A percentile compares a stretch with the other conserved stretches of the same genome.
phyloP scores from a whole-genome alignment of 1,284 basidiomycete species.

The Papiliotrema laurentii region DNA sequence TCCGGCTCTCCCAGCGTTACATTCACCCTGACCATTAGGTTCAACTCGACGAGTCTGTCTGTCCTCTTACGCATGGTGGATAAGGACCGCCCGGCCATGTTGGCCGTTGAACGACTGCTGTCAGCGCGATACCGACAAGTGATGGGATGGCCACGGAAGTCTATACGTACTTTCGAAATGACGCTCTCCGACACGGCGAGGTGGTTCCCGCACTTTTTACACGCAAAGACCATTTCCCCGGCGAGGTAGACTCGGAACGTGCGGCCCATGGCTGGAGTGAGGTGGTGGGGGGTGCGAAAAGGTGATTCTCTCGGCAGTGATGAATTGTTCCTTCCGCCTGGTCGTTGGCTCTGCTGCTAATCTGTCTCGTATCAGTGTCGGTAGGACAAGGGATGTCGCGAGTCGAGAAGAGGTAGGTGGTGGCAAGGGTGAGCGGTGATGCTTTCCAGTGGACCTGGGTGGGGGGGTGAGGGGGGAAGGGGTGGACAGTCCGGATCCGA shows the following conservation, averaged over 20 bases:
- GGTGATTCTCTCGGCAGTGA: neutral
- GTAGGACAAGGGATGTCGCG: too few species aligned
- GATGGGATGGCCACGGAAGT: neutral
- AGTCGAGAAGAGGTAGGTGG: too few species aligned
- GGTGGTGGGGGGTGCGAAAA: neutral
- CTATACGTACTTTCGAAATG: slow-evolving; percentile 77
- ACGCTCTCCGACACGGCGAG: slow-evolving; percentile 87
- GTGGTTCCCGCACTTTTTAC: slow-evolving; percentile 86
- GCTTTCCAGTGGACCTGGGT: too few species aligned
- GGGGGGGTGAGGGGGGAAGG: too few species aligned
- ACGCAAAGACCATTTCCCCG: slow-evolving; percentile 85
- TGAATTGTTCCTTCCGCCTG: neutral
- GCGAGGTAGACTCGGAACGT: slow-evolving; percentile 70
- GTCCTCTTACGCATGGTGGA: slow-evolving; percentile 75
- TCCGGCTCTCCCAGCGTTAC: slow-evolving; percentile 78
- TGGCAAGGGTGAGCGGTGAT: too few species aligned
- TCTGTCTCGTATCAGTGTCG: neutral
- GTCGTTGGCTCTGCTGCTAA: neutral
- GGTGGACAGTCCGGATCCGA: too few species aligned
- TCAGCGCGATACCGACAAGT: neutral
- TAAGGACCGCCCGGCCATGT: slow-evolving; percentile 90
- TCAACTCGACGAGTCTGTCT: neutral
- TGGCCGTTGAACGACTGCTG: slow-evolving; percentile 83
- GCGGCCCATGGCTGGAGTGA: slow-evolving; percentile 33
- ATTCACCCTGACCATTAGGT: slow-evolving; percentile 63